These are phyloP conservation scores for Speleostelium caveatum DNA, from an alignment of 78 protist species.

Conservation along the genomic window DNA sequence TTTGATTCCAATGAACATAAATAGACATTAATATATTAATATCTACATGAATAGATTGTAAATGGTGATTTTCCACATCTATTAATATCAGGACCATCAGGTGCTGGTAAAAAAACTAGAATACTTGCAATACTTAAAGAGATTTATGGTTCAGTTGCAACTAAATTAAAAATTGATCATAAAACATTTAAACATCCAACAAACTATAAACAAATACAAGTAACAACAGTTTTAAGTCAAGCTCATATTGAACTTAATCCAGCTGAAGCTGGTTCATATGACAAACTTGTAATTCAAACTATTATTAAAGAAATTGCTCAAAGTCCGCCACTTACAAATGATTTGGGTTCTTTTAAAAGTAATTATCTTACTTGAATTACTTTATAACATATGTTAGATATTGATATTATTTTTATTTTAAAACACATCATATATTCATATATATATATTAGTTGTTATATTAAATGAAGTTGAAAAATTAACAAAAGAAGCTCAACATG, in stretches of 20 bases:
- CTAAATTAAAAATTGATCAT: slow-evolving; percentile 82
- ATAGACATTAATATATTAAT: neutral
- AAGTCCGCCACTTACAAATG: slow-evolving; percentile 80
- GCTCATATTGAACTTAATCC: slow-evolving; percentile 98
- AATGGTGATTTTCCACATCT: slow-evolving; percentile 97
- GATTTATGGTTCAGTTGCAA: slow-evolving; percentile 93
- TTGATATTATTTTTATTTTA: neutral
- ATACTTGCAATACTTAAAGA: slow-evolving; percentile 92
- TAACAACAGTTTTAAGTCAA: slow-evolving; percentile 81
- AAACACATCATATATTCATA: neutral
- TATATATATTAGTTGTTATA: slow-evolving; percentile 89
- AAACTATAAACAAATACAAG: slow-evolving; percentile 75
- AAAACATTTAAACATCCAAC: slow-evolving; percentile 66
- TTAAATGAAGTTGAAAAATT: slow-evolving; percentile 95
- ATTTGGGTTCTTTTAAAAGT: slow-evolving; percentile 46
- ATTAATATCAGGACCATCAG: slow-evolving; percentile 98
- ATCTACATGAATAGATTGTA: neutral
- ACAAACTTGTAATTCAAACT: slow-evolving; percentile 94
- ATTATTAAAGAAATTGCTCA: slow-evolving; percentile 97
- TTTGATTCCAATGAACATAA: neutral
- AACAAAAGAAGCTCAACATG: slow-evolving; percentile 96
- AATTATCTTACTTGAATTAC: neutral
- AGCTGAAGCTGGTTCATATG: slow-evolving; percentile 94
- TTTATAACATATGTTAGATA: too few species aligned
- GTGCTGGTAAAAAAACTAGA: slow-evolving; percentile 98